These are phyloP conservation scores for Sextonia rubra DNA, from an alignment of 164 flowering plant species.

Conservation along the genomic window DNA sequence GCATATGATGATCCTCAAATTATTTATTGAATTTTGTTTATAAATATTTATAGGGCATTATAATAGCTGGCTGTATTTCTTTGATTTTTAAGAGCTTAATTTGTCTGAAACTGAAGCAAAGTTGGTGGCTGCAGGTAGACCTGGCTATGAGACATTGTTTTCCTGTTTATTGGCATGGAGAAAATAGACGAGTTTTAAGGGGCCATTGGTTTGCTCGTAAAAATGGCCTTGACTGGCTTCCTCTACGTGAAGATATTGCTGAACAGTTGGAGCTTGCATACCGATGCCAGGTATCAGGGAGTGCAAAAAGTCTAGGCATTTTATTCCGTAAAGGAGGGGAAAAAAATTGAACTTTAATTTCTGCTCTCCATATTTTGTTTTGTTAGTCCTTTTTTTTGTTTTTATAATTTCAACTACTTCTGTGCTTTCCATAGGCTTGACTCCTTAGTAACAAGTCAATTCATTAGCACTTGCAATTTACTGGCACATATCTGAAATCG, in stretches of 20 bases:
- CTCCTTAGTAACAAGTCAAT: too few relatives aligned
- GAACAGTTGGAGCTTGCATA: constrained; percentile 94
- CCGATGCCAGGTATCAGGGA: constrained; percentile 53
- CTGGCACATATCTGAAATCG: too few relatives aligned
- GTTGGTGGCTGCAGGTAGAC: constrained; percentile 64
- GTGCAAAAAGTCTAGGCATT: background rate
- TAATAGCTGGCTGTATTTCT: too few relatives aligned
- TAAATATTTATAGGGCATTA: too few relatives aligned
- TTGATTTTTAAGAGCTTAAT: background rate
- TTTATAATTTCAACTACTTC: too few relatives aligned
- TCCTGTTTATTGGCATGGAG: constrained; percentile 97
- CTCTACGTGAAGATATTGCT: constrained; percentile 88
- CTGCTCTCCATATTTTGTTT: background rate
- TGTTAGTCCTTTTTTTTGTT: too few relatives aligned
- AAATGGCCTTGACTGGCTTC: constrained; percentile 93
- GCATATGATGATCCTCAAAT: too few relatives aligned
- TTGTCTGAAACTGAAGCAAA: constrained; percentile 3
- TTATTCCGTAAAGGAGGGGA: too few relatives aligned
- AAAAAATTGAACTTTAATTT: background rate
- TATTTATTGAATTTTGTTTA: too few relatives aligned
- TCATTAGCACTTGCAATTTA: too few relatives aligned
- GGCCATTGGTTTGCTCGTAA: constrained; percentile 99
- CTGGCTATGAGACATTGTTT: constrained; percentile 75
- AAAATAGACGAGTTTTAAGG: constrained; percentile 86
- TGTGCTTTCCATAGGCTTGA: too few relatives aligned